Evolutionary conservation across 1,284 basidiomycete species (phyloP).

Genomic region (Acaromyces ingoldii): DNA sequence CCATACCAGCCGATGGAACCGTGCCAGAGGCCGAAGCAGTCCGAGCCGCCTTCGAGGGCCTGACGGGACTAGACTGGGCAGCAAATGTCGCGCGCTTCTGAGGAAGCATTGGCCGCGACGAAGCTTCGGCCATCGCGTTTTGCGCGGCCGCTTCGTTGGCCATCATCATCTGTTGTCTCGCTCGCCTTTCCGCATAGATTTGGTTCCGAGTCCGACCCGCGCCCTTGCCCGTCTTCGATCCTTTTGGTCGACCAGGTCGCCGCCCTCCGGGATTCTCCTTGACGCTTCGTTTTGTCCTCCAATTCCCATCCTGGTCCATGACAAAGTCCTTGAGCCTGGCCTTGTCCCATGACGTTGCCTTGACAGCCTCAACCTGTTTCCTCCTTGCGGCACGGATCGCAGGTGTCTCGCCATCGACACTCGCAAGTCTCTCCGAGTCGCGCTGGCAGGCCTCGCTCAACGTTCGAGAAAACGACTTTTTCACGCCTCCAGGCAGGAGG

Average conservation of each 20-base stretch:
- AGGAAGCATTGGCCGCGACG: too few species aligned
- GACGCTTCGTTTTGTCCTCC: constrained; percentile 32
- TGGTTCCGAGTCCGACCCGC: constrained; percentile 3
- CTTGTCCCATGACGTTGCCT: neutral
- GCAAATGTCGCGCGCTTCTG: neutral
- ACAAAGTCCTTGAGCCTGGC: constrained; percentile 12
- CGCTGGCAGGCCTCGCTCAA: constrained; percentile 26
- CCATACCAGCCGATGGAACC: too few species aligned
- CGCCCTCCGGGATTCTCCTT: constrained; percentile 29
- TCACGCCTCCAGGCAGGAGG: neutral
- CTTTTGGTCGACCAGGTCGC: constrained; percentile 27
- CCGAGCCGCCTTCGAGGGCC: constrained; percentile 18
- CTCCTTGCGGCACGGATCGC: neutral
- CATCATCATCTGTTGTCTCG: neutral
- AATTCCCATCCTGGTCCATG: constrained; percentile 28
- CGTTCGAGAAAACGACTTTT: constrained; percentile 17
- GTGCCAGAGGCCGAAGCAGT: too few species aligned
- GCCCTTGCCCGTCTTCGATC: constrained; percentile 13
- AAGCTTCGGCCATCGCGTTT: too few species aligned
- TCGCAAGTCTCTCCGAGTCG: constrained; percentile 22
- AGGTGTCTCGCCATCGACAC: constrained; percentile 5
- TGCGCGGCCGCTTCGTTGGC: neutral
- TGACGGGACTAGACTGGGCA: constrained; percentile 28
- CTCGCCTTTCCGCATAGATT: constrained; percentile 1
- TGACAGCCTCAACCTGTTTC: too few species aligned